Percentiles rank a stretch among this genome's conserved stretches.
Evolutionary conservation across 768 basidiomycete genomes (phyloP).

Genomic region (Mycena indigotica): DNA sequence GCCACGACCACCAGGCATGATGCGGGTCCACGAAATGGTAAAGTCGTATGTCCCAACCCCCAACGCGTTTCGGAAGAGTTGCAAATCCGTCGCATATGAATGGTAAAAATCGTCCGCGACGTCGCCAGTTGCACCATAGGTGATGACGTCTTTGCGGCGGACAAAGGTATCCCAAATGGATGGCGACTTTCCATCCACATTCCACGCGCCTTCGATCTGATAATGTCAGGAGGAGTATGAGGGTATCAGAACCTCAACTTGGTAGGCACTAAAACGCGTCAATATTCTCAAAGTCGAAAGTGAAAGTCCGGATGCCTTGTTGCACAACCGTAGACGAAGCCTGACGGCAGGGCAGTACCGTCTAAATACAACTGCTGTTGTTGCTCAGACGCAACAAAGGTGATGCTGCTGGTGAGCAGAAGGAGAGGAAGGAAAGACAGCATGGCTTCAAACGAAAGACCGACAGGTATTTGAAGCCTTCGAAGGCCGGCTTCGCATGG

Average conservation of each 20-base stretch:
- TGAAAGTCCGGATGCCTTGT: constrained; percentile 6
- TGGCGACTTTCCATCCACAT: constrained; percentile 37
- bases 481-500: neutral
- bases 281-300: neutral
- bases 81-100: constrained; percentile 46
- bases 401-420: neutral
- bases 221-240: neutral
- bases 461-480: neutral
- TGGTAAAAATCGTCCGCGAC: constrained; percentile 49
- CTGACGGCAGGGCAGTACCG: constrained; percentile 9
- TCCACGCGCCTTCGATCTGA: constrained; percentile 53
- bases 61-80: constrained; percentile 43
- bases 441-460: neutral
- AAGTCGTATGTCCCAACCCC: constrained; percentile 55
- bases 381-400: neutral
- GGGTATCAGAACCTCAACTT: neutral
- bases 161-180: constrained; percentile 55
- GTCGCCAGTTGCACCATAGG: constrained; percentile 46
- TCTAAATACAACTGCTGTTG: constrained; percentile 19
- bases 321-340: constrained; percentile 21
- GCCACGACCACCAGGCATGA: constrained; percentile 52
- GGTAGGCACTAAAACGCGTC: constrained; percentile 1
- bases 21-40: constrained; percentile 56
- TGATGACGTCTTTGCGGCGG: constrained; percentile 42
- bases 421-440: constrained; percentile 2